Conservation (phyloP, 345 rosid species). For the Ailanthus altissimus region DNA sequence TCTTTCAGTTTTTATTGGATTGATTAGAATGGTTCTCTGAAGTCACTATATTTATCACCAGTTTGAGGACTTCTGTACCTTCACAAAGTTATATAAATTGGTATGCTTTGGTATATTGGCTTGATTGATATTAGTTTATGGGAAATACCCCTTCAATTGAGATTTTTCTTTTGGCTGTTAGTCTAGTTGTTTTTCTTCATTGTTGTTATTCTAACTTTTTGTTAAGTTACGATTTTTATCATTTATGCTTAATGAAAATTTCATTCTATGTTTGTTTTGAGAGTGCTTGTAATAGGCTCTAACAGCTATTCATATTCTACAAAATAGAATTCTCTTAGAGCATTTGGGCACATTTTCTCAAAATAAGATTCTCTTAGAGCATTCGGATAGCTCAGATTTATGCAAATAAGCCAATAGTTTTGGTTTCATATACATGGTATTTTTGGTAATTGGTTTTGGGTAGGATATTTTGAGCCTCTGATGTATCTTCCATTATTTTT, state of each 20-base stretch:
- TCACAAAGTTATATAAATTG: background rate
- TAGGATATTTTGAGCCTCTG: background rate
- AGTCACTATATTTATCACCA: background rate
- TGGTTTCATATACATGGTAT: background rate
- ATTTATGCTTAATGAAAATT: background rate
- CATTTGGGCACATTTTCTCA: background rate
- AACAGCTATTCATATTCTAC: background rate
- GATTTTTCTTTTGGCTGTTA: too few relatives aligned
- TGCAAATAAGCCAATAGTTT: background rate
- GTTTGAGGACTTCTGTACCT: background rate
- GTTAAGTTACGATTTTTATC: background rate
- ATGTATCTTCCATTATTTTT: background rate
- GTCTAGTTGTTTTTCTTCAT: too few relatives aligned
- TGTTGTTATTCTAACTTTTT: background rate
- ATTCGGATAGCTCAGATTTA: background rate
- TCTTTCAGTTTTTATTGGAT: constrained; percentile 14
- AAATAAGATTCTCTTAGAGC: background rate
- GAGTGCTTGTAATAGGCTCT: background rate
- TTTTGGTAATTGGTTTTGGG: background rate
- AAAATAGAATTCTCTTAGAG: background rate
- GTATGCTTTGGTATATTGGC: background rate
- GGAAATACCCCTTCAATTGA: background rate
- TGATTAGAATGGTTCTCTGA: background rate
- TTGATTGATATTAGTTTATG: background rate
- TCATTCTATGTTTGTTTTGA: background rate